Conservation (phyloP, 2,329 filamentous ascomycete genomes). For the Venturia effusa region DNA sequence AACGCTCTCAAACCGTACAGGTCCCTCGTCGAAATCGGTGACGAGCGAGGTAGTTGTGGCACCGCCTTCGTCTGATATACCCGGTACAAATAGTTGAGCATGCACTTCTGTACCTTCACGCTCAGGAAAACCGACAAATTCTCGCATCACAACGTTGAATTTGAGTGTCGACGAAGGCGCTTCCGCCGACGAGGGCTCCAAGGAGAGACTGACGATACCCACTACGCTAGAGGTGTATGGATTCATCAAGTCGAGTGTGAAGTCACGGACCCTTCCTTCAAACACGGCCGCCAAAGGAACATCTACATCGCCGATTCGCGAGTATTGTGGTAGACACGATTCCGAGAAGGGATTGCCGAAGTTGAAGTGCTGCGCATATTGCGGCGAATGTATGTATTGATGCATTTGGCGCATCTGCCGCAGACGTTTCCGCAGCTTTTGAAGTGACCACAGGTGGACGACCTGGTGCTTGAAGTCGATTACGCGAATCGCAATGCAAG, state of each 20-base stretch:
- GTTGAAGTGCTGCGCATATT: conserved; percentile 87
- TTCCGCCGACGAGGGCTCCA: conserved; percentile 88
- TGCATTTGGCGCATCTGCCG: conserved; percentile 93
- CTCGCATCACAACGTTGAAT: conserved; percentile 98
- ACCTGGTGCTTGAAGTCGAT: conserved; percentile 82
- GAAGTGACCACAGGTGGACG: conserved; percentile 86
- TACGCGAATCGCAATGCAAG: conserved; percentile 81
- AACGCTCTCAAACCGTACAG: conserved; percentile 90
- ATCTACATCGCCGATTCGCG: conserved; percentile 83
- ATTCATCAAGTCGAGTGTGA: conserved; percentile 79
- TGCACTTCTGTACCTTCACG: conserved; percentile 93
- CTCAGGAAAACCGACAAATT: conserved; percentile 88
- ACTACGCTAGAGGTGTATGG: conserved; percentile 86
- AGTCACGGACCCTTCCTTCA: conserved; percentile 88
- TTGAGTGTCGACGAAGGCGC: conserved; percentile 88
- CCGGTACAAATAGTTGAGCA: conserved; percentile 91
- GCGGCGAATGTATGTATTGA: conserved; percentile 89
- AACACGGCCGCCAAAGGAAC: conserved; percentile 90
- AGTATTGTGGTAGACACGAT: conserved; percentile 82
- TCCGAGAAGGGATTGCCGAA: conserved; percentile 91
- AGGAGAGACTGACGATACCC: conserved; percentile 78
- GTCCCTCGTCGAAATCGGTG: conserved; percentile 81
- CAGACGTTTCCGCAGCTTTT: conserved; percentile 80
- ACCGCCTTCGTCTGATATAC: conserved; percentile 74
- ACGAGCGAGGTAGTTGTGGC: conserved; percentile 95